These are phyloP conservation scores for Arabidopsis lyrata DNA, from an alignment of 441 rosid species.

Conservation along the genomic window DNA sequence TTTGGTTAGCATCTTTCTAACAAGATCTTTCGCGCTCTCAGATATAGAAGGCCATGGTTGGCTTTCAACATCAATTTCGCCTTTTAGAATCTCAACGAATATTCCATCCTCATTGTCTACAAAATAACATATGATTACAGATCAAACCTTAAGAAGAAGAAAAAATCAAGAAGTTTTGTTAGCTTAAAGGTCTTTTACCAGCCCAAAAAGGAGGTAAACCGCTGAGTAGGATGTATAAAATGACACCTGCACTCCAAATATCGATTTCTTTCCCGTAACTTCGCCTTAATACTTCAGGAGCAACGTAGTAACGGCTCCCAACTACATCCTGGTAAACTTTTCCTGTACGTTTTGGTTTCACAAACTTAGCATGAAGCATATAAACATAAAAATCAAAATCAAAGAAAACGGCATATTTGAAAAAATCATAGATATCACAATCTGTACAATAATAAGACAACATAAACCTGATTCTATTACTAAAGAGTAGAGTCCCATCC, in stretches of 20 bases:
- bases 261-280: constrained; percentile 91
- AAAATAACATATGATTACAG: constrained; percentile 33
- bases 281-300: constrained; percentile 81
- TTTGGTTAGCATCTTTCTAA: constrained; percentile 81
- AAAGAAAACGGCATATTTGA: not conserved
- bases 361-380: constrained; percentile 2
- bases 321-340: constrained; percentile 67
- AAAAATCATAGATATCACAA: not conserved
- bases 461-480: not conserved
- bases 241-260: constrained; percentile 95
- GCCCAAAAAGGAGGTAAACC: constrained; percentile 95
- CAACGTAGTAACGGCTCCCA: constrained; percentile 92
- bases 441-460: not conserved
- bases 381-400: not conserved
- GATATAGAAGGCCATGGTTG: constrained; percentile 93
- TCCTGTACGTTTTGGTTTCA: constrained; percentile 54
- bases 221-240: constrained; percentile 81
- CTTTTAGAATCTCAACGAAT: constrained; percentile 76
- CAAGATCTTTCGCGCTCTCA: constrained; percentile 84
- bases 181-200: constrained; percentile 52
- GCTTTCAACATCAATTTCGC: constrained; percentile 76
- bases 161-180: not conserved
- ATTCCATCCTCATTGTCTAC: constrained; percentile 91
- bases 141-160: constrained; percentile 1
- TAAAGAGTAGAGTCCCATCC: not conserved